Evolutionary conservation across 2,329 filamentous ascomycete genomes (phyloP).

Genomic region (Neurospora sp.): DNA sequence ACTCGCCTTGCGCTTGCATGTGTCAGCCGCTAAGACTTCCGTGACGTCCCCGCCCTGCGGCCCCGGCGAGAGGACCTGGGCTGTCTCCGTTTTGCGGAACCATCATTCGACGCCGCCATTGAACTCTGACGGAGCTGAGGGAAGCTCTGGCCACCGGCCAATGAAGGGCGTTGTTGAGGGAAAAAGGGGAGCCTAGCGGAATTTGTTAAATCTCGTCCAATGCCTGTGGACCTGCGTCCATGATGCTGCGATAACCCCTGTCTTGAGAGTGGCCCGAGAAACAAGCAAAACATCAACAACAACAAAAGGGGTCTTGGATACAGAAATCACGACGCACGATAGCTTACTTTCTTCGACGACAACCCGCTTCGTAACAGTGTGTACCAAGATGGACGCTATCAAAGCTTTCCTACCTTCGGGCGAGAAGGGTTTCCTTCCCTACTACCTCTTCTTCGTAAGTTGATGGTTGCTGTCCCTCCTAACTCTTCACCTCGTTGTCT

Average conservation of each 20-base stretch:
- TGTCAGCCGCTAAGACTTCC: neutral
- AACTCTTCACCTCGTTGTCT: neutral
- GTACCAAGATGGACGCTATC: conserved; percentile 34
- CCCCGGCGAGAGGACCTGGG: neutral
- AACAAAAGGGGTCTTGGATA: neutral
- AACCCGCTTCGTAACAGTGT: neutral
- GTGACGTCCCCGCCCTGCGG: neutral
- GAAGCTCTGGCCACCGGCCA: neutral
- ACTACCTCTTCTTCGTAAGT: conserved; percentile 48
- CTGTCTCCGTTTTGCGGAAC: neutral
- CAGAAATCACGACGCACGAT: neutral
- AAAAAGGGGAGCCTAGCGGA: neutral
- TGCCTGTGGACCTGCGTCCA: neutral
- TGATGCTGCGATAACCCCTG: neutral
- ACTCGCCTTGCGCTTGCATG: neutral
- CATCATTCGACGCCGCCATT: neutral
- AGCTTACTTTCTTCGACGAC: neutral
- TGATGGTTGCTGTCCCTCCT: neutral
- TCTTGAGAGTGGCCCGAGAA: neutral
- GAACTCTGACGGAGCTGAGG: neutral
- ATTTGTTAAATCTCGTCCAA: neutral
- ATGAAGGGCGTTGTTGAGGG: neutral
- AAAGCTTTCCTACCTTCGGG: conserved; percentile 35
- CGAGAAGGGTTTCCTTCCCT: conserved; percentile 45
- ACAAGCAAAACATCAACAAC: neutral